Evolutionary conservation across 2,329 filamentous ascomycete species (phyloP).

Genomic region (Penicillium paneum): DNA sequence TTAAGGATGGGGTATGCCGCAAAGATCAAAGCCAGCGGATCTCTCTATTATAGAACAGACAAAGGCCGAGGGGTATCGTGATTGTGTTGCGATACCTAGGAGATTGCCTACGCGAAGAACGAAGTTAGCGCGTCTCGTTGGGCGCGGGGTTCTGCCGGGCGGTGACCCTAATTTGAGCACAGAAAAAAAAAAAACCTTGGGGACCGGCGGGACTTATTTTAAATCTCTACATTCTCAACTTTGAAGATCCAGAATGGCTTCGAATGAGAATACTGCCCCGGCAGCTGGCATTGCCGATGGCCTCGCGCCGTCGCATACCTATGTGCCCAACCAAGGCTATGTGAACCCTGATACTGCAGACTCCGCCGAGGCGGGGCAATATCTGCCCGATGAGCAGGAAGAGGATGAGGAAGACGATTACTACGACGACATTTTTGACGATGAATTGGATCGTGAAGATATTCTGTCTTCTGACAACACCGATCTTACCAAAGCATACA

Average conservation of each 20-base stretch:
- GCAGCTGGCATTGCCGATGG: constrained; percentile 42
- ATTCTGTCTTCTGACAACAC: constrained; percentile 56
- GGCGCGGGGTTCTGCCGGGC: constrained; percentile 41
- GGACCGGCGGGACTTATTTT: constrained; percentile 8
- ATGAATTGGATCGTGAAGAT: constrained; percentile 55
- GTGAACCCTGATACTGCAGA: constrained; percentile 36
- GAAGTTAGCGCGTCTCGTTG: constrained; percentile 24
- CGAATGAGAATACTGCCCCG: constrained; percentile 19
- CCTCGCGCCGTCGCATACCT: constrained; percentile 47
- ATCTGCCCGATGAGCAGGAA: constrained; percentile 36
- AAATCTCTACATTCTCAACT: constrained; percentile 6
- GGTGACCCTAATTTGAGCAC: constrained; percentile 26
- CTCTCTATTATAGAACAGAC: constrained; percentile 2
- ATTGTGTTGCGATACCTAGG: constrained; percentile 13
- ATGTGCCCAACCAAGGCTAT: constrained; percentile 51
- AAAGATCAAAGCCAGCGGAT: not conserved
- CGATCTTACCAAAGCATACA: constrained; percentile 83
- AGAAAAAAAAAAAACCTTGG: constrained; percentile 26
- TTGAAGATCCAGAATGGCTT: constrained; percentile 24
- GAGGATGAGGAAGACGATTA: constrained; percentile 58
- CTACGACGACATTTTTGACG: constrained; percentile 58
- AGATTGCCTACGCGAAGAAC: constrained; percentile 17
- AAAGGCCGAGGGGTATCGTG: constrained; percentile 1
- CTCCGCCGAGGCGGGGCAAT: constrained; percentile 33
- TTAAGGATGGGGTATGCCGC: not conserved